Evolutionary conservation across 2,329 filamentous ascomycete species (phyloP).

Genomic region (Fonsecaea nubica): DNA sequence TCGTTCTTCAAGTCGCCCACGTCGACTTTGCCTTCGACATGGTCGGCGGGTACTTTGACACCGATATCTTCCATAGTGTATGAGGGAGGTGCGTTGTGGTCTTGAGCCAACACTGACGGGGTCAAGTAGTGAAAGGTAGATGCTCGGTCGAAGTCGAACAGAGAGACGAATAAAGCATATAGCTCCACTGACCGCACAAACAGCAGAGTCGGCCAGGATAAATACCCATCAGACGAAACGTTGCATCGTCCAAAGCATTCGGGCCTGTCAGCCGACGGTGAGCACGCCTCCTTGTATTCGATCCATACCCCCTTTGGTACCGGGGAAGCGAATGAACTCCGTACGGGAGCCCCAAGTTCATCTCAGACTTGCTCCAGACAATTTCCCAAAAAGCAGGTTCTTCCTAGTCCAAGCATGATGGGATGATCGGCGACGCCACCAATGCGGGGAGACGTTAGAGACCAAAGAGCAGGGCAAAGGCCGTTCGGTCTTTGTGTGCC

Average conservation of each 20-base stretch:
- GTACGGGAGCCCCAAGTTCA: constrained; percentile 1
- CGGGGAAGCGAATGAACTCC: constrained; percentile 6
- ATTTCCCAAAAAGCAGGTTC: constrained; percentile 2
- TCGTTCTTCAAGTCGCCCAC: constrained; percentile 45
- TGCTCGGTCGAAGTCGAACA: background rate
- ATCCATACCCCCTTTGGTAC: background rate
- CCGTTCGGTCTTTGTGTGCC: constrained; percentile 4
- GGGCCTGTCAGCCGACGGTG: constrained; percentile 10
- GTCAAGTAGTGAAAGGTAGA: background rate
- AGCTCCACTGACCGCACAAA: background rate
- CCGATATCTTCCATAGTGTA: constrained; percentile 24
- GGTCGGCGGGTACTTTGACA: constrained; percentile 26
- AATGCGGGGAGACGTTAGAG: constrained; percentile 11
- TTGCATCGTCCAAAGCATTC: constrained; percentile 17
- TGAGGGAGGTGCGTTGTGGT: background rate
- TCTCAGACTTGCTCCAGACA: background rate
- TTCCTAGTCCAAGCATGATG: background rate
- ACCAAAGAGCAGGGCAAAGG: constrained; percentile 7
- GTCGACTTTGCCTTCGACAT: constrained; percentile 28
- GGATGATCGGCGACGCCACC: constrained; percentile 16
- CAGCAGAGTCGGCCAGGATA: constrained; percentile 14
- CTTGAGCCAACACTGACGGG: background rate
- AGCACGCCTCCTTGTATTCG: background rate
- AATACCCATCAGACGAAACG: constrained; percentile 17
- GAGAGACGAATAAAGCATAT: background rate